These are phyloP conservation scores for Penstemon barbatus DNA, from an alignment of 257 asterid species.

Conservation along the genomic window DNA sequence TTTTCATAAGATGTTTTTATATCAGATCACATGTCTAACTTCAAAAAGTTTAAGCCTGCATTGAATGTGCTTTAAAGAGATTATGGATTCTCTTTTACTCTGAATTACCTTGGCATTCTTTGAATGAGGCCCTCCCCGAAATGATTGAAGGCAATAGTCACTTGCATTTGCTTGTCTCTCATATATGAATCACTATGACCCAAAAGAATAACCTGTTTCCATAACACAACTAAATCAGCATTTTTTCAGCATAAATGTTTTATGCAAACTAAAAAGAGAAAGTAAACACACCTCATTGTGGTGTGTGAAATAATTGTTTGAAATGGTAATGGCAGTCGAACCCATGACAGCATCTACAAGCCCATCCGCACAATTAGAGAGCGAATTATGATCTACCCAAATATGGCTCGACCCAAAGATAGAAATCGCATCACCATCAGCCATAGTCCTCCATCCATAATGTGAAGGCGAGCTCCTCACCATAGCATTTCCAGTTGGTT, in stretches of 20 bases:
- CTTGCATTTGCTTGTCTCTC: conserved; percentile 93
- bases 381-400: conserved; percentile 93
- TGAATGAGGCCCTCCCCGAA: conserved; percentile 91
- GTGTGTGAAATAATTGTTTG: conserved; percentile 83
- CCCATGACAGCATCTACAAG: conserved; percentile 97
- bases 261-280: not conserved
- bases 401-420: conserved; percentile 86
- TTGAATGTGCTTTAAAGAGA: not conserved
- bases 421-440: conserved; percentile 88
- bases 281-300: conserved; percentile 69
- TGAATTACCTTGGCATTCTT: conserved; percentile 89
- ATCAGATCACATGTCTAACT: not conserved
- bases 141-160: conserved; percentile 90
- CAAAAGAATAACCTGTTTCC: conserved; percentile 76
- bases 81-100: not conserved
- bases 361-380: conserved; percentile 88
- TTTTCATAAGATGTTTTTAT: conserved; percentile 6
- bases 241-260: not conserved
- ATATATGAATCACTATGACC: conserved; percentile 91
- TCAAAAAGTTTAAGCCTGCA: not conserved
- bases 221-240: conserved; percentile 19
- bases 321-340: conserved; percentile 84
- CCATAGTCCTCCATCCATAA: conserved; percentile 92
- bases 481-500: conserved; percentile 89
- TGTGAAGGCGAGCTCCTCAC: conserved; percentile 85